These are phyloP conservation scores for Cystobasidium pallidum DNA, from an alignment of 1,284 basidiomycete genomes.

Conservation along the genomic window DNA sequence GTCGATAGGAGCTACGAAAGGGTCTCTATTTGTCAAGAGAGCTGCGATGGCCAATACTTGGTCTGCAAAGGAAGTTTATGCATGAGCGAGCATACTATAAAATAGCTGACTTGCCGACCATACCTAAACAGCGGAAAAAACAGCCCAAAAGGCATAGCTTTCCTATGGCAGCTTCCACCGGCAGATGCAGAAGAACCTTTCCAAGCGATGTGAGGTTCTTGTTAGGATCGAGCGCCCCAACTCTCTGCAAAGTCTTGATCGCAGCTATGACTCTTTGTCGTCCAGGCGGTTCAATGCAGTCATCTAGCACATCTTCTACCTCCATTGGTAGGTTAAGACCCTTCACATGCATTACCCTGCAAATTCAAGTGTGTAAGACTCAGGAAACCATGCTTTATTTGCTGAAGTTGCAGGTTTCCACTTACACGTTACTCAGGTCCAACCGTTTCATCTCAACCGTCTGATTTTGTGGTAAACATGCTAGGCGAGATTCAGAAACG, in stretches of 20 bases:
- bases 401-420: background rate
- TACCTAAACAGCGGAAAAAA: constrained; percentile 73
- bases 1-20: constrained; percentile 80
- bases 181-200: constrained; percentile 76
- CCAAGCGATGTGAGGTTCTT: constrained; percentile 77
- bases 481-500: constrained; percentile 72
- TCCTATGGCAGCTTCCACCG: constrained; percentile 83
- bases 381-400: constrained; percentile 63
- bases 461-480: constrained; percentile 68
- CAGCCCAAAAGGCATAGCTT: constrained; percentile 86
- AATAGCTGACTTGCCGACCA: background rate
- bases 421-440: constrained; percentile 38
- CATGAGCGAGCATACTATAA: constrained; percentile 76
- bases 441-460: constrained; percentile 85
- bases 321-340: constrained; percentile 96
- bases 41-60: constrained; percentile 76
- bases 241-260: constrained; percentile 60
- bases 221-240: constrained; percentile 73
- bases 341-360: constrained; percentile 76
- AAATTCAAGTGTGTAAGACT: background rate
- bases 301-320: constrained; percentile 77
- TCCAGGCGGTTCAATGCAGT: constrained; percentile 79
- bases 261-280: constrained; percentile 77
- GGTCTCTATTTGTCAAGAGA: constrained; percentile 78
- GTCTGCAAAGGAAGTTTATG: constrained; percentile 68